A percentile compares a stretch with the other conserved stretches of the same genome.
phyloP scores from a whole-genome alignment of 225 moss, liverwort and hornwort species.

The Ulota crispa region DNA sequence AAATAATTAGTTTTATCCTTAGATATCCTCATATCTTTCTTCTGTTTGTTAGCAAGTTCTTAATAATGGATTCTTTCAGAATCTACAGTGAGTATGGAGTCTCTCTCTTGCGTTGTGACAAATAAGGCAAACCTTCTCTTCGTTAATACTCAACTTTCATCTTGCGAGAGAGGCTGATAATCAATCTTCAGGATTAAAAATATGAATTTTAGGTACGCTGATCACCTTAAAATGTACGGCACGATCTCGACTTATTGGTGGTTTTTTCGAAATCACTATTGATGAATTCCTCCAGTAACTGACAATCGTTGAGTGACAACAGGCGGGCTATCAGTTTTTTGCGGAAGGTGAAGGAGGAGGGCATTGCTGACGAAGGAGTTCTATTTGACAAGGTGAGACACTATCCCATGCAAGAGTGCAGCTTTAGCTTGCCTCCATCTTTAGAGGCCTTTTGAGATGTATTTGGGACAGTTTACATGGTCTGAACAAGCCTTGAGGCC shows the following conservation, averaged over 20 bases:
- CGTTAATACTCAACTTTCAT: not conserved
- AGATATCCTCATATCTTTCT: not conserved
- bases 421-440: not conserved
- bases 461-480: no score
- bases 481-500: no score
- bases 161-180: constrained; percentile 2
- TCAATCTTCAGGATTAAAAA: not conserved
- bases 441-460: constrained; percentile 8
- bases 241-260: not conserved
- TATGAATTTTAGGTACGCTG: constrained; percentile 1
- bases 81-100: not conserved
- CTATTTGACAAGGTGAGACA: constrained; percentile 69
- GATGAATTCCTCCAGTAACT: constrained; percentile 21
- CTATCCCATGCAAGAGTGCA: constrained; percentile 1
- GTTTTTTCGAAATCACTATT: not conserved
- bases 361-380: constrained; percentile 61
- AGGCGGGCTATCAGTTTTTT: constrained; percentile 66
- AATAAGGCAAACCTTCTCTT: not conserved
- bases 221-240: not conserved
- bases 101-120: constrained; percentile 7
- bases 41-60: not conserved
- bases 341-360: constrained; percentile 56
- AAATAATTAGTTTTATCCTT: not conserved
- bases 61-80: not conserved
- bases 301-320: constrained; percentile 18